Base-by-base conservation (phyloP, 352 stramenopile species). In the Plasmopara muralis region DNA sequence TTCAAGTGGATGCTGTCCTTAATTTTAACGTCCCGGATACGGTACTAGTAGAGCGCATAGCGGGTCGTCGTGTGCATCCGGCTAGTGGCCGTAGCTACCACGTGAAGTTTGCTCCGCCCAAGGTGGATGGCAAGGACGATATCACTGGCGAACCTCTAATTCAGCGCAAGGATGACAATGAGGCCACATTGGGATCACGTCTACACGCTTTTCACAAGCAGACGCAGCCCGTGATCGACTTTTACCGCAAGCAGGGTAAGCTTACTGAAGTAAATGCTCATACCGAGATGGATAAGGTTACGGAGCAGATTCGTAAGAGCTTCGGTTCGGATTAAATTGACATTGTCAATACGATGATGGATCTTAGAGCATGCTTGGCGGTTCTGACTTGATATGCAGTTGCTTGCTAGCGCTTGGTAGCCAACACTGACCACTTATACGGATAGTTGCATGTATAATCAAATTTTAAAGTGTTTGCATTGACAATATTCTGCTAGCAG, bases 101-200 rank as follows among this genome's bases (percentile, higher is more conserved):
- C 70, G 83, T 97, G 55, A 98, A 98, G 83, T 98, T 97, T 76
- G 95, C 95, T 57, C 94, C 95, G 44, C 96, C 96, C 28, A 96
- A 98, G 79, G 80, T 85, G 12, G 68, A 68, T 0, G 79, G 70
- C 55, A 83, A 85, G 60, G 84, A 94, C 71, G 96, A 99, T 70
- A 54, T 97, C 42, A 98, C 95, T n/a, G 91, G 93, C 40, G 96
- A 98, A 63, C 63, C 85, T 39, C 77, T 99, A 50, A 98, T 98
- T 77, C 95, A 98, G 74, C 85, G 96, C 64, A 95, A 95, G 63
- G 96, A 99, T 78, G 96, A 99, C 78, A 98, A 96, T 51, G 87
- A 96, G 18, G 74, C 77, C 35, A 97, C 91, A 43, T 70, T 98
- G 29, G 72, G 82, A 39, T 95, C 89, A 59, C 84, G 96, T 69